Evolutionary conservation across 1,284 basidiomycete species (phyloP).

Genomic region (Melampsora larici-populina): DNA sequence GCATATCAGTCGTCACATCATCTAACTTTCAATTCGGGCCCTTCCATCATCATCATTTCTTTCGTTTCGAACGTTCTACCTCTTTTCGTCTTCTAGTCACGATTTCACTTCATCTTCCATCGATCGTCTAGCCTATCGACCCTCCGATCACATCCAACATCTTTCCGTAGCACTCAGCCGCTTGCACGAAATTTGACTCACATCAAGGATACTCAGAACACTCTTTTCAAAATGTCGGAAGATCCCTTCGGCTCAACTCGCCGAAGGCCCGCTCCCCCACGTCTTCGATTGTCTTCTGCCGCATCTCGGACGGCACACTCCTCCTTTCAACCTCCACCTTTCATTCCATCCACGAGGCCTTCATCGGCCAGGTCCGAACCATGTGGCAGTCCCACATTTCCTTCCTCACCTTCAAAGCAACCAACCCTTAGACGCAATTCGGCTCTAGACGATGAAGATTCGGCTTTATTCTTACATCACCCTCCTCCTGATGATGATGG

Average conservation of each 20-base stretch:
- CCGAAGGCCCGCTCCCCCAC: slow-evolving; percentile 24
- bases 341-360: neutral
- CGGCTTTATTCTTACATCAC: slow-evolving; percentile 7
- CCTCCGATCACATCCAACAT: no score
- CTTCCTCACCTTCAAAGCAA: neutral
- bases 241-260: slow-evolving; percentile 29
- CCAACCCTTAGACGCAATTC: neutral
- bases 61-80: no score
- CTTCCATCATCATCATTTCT: no score
- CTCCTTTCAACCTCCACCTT: neutral
- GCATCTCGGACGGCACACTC: slow-evolving; percentile 1
- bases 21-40: no score
- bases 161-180: no score
- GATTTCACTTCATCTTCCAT: no score
- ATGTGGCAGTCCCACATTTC: neutral
- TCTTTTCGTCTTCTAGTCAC: no score
- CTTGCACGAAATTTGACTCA: no score
- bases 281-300: slow-evolving; percentile 25
- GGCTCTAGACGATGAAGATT: slow-evolving; percentile 10
- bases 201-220: neutral
- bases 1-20: no score
- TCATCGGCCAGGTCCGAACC: slow-evolving; percentile 16
- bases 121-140: no score
- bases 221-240: slow-evolving; percentile 1
- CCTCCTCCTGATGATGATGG: neutral